A percentile compares a stretch with the other conserved stretches of the same genome.
Conservation (phyloP, 805 yeast genomes). For the Gaillardinia entomophila region DNA sequence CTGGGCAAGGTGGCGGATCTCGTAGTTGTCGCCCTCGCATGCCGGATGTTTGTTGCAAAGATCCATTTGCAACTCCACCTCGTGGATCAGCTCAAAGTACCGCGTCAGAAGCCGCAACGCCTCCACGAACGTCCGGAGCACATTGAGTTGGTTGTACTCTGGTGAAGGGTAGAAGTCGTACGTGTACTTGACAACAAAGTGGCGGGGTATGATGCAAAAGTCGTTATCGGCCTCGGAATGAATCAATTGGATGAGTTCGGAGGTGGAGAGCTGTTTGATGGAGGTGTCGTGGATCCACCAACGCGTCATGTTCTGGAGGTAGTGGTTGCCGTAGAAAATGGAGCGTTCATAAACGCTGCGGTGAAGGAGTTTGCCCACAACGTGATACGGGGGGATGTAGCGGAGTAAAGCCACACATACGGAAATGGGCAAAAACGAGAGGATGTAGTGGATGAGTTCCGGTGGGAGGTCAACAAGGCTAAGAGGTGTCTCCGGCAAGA, state of each 20-base stretch:
- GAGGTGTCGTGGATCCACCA: slow-evolving; percentile 2
- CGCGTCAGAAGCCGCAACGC: neutral
- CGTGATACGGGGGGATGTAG: neutral
- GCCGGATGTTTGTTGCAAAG: slow-evolving; percentile 5
- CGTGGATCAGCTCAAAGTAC: slow-evolving; percentile 5
- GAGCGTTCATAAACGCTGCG: slow-evolving; percentile 7
- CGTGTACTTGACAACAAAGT: slow-evolving; percentile 5
- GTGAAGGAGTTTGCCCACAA: slow-evolving; percentile 1
- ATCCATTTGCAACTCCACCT: slow-evolving; percentile 7
- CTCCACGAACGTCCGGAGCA: slow-evolving; percentile 2
- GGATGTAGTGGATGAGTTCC: slow-evolving; percentile 6
- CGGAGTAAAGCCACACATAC: slow-evolving; percentile 2
- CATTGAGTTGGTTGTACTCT: slow-evolving; percentile 3
- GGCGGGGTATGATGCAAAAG: slow-evolving; percentile 4
- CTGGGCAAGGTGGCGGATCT: slow-evolving; percentile 1
- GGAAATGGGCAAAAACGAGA: slow-evolving; percentile 6
- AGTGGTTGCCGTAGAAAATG: slow-evolving; percentile 3
- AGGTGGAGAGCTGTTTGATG: slow-evolving; percentile 2
- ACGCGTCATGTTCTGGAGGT: neutral
- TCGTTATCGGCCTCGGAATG: neutral
- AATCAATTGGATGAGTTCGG: slow-evolving; percentile 1
- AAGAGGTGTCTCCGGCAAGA: too few species aligned
- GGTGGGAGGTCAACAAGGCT: slow-evolving; percentile 7
- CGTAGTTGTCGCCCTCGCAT: slow-evolving; percentile 1
- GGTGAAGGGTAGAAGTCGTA: slow-evolving; percentile 3